These are phyloP conservation scores for Dryadomyces quercivorus DNA, from an alignment of 2,329 filamentous ascomycete genomes.

Conservation along the genomic window DNA sequence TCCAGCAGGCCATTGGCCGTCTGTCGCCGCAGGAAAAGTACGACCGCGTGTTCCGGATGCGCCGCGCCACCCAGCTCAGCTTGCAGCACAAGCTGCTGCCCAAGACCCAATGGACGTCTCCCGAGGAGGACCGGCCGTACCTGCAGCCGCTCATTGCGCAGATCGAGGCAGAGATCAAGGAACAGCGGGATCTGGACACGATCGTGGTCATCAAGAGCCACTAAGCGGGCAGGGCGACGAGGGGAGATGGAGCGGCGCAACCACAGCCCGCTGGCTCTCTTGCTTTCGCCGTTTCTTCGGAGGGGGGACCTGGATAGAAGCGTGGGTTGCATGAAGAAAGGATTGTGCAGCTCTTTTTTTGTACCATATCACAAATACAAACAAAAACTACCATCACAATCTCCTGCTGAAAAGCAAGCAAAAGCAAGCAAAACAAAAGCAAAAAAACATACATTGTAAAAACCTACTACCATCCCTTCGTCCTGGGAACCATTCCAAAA, in stretches of 20 bases:
- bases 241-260: too few species aligned
- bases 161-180: conserved; percentile 33
- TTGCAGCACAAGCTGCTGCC: conserved; percentile 53
- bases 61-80: conserved; percentile 76
- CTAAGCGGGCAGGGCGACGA: conserved; percentile 12
- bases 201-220: conserved; percentile 38
- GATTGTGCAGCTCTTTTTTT: not conserved
- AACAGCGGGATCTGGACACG: conserved; percentile 40
- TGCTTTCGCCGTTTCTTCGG: not conserved
- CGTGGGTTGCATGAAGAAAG: not conserved
- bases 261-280: not conserved
- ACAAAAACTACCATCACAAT: not conserved
- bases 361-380: conserved; percentile 1
- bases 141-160: conserved; percentile 39
- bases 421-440: too few species aligned
- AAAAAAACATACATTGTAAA: too few species aligned
- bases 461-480: too few species aligned
- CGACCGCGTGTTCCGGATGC: conserved; percentile 94
- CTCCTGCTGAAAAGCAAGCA: not conserved
- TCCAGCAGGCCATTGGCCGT: conserved; percentile 81
- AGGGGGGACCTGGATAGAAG: not conserved
- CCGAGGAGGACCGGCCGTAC: conserved; percentile 44
- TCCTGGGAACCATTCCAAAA: too few species aligned
- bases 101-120: conserved; percentile 48
- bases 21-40: conserved; percentile 83